Evolutionary conservation across 2,329 filamentous ascomycete species (phyloP).

Genomic region (Coniochaeta sp.): DNA sequence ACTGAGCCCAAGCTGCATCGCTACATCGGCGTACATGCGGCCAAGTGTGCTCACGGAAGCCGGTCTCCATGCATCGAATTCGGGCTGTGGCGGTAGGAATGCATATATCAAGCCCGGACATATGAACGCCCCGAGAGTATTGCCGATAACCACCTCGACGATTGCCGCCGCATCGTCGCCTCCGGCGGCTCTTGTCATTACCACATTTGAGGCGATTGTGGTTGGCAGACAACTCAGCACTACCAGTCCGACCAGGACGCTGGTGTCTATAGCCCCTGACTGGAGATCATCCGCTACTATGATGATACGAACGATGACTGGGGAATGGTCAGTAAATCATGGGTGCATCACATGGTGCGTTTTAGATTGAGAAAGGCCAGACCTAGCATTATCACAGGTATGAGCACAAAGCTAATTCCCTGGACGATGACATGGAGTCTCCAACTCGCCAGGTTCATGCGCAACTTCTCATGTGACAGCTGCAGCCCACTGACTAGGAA

Average conservation of each 20-base stretch:
- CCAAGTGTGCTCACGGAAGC: constrained; percentile 44
- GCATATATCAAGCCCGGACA: constrained; percentile 56
- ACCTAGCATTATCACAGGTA: constrained; percentile 56
- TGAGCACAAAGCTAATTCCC: constrained; percentile 57
- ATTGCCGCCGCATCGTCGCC: constrained; percentile 59
- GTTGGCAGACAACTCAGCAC: constrained; percentile 63
- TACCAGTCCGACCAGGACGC: constrained; percentile 60
- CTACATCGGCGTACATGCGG: constrained; percentile 57
- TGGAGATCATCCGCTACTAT: constrained; percentile 38
- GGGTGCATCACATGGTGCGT: not conserved
- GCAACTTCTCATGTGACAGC: constrained; percentile 53
- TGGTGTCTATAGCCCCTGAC: constrained; percentile 52
- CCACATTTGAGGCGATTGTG: constrained; percentile 65
- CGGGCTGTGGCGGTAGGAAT: constrained; percentile 44
- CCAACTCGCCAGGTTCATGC: constrained; percentile 57
- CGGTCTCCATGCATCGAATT: constrained; percentile 47
- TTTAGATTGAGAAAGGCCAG: not conserved
- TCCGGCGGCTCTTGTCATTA: constrained; percentile 63
- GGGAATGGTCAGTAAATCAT: constrained; percentile 7
- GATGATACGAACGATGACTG: constrained; percentile 38
- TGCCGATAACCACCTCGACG: constrained; percentile 64
- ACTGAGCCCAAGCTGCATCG: constrained; percentile 60
- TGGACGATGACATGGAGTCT: constrained; percentile 61
- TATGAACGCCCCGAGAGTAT: constrained; percentile 61
- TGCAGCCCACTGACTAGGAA: constrained; percentile 67